Percentiles rank a stretch among this genome's conserved stretches.
Conservation (phyloP, 108 stramenopile genomes). For the Pseudonitzschia pungens region DNA sequence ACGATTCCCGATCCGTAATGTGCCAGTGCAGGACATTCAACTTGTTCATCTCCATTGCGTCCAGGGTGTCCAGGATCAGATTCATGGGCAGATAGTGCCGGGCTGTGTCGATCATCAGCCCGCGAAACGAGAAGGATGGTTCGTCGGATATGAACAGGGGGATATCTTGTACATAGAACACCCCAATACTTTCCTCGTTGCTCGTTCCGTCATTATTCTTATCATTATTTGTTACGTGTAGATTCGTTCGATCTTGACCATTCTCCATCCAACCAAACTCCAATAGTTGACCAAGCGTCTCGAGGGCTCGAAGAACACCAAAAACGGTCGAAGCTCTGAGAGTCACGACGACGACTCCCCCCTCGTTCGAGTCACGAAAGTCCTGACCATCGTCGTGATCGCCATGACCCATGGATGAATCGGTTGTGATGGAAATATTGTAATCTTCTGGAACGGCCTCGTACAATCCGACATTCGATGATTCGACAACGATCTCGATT, state of each 20-base stretch:
- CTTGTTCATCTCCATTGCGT: conserved; percentile 67
- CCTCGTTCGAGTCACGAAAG: background rate
- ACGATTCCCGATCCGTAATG: conserved; percentile 59
- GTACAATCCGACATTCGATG: conserved; percentile 15
- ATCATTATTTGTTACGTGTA: background rate
- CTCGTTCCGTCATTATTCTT: background rate
- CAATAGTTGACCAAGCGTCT: conserved; percentile 64
- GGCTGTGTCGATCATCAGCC: conserved; percentile 73
- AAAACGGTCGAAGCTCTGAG: conserved; percentile 47
- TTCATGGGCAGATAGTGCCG: conserved; percentile 73
- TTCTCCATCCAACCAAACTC: conserved; percentile 41
- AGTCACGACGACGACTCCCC: conserved; percentile 3
- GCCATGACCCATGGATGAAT: conserved; percentile 5
- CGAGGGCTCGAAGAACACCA: conserved; percentile 56
- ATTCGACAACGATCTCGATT: conserved; percentile 19
- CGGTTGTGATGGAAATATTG: conserved; percentile 15
- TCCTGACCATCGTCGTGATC: background rate
- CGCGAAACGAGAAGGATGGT: conserved; percentile 70
- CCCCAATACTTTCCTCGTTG: background rate
- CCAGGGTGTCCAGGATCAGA: conserved; percentile 56
- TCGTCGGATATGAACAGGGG: conserved; percentile 49
- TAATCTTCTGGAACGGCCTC: conserved; percentile 51
- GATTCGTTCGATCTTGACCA: background rate
- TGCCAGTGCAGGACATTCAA: conserved; percentile 86
- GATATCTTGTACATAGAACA: conserved; percentile 19